Conservation (phyloP, 1,284 basidiomycete genomes). For the Phlebopus sp. region DNA sequence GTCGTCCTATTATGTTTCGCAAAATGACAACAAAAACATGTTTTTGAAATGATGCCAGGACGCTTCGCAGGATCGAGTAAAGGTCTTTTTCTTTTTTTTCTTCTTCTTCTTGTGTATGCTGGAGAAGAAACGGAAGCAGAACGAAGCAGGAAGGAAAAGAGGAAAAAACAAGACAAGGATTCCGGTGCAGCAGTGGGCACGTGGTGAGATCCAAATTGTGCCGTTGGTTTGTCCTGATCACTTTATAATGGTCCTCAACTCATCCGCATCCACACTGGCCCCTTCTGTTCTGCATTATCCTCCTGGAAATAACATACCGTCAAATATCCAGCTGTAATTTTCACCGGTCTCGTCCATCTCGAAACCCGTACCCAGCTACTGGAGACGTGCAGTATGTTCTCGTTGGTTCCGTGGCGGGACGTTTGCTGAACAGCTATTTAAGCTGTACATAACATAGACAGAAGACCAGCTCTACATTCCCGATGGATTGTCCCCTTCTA, state of each 20-base stretch:
- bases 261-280: conserved; percentile 3
- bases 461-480: neutral
- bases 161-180: neutral
- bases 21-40: neutral
- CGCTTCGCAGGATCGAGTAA: neutral
- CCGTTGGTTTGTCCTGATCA: conserved; percentile 28
- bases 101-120: conserved; percentile 2
- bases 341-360: conserved; percentile 5
- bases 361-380: neutral
- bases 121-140: conserved; percentile 1
- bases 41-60: too few species aligned
- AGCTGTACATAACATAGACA: conserved; percentile 4
- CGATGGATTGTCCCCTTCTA: conserved; percentile 61
- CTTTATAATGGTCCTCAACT: conserved; percentile 31
- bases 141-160: neutral
- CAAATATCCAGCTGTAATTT: conserved; percentile 4
- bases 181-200: conserved; percentile 17
- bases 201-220: conserved; percentile 24
- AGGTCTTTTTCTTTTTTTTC: conserved; percentile 3
- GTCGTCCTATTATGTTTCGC: neutral
- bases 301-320: neutral
- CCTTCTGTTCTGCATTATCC: conserved; percentile 5
- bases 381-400: neutral
- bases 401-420: neutral
- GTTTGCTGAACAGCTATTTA: neutral